A percentile compares a stretch with the other conserved stretches of the same genome.
Conservation (phyloP, 192 early-diverging fungal genomes). For the Coemansia sp. region DNA sequence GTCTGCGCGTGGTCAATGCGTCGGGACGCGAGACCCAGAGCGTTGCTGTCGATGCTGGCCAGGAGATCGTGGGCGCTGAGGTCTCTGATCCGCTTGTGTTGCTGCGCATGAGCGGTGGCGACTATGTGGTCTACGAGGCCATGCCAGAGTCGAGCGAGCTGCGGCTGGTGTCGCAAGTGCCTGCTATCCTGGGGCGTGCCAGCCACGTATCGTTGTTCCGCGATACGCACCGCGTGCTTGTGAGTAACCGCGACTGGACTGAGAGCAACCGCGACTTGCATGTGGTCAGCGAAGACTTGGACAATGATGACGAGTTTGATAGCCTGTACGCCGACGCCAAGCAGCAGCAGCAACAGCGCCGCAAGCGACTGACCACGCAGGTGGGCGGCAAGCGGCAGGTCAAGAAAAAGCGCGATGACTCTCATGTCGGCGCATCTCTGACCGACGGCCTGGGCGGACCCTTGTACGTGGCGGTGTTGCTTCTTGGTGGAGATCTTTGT, state of each 20-base stretch:
- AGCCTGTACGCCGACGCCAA: conserved; percentile 36
- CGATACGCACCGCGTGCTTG: conserved; percentile 32
- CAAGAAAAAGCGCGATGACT: conserved; percentile 10
- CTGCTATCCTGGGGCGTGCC: neutral
- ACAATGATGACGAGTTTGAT: conserved; percentile 32
- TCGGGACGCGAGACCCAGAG: conserved; percentile 38
- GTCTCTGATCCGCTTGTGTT: conserved; percentile 84
- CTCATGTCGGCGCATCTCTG: conserved; percentile 1
- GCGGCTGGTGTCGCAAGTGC: conserved; percentile 22
- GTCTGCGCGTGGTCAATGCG: conserved; percentile 70
- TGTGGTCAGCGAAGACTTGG: conserved; percentile 6
- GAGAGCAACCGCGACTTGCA: conserved; percentile 30
- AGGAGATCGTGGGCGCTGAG: conserved; percentile 66
- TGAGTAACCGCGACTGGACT: conserved; percentile 35
- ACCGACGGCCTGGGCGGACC: conserved; percentile 3
- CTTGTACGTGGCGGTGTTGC: conserved; percentile 22
- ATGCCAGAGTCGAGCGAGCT: conserved; percentile 53
- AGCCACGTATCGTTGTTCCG: conserved; percentile 36
- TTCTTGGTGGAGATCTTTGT: conserved; percentile 25
- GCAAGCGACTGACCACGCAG: conserved; percentile 19
- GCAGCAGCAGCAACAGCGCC: conserved; percentile 10
- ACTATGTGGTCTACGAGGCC: conserved; percentile 61
- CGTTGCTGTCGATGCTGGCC: conserved; percentile 13
- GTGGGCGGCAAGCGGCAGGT: conserved; percentile 10
- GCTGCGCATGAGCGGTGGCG: conserved; percentile 65